Conservation (phyloP, 441 rosid species). For the Raphanus hybrid region DNA sequence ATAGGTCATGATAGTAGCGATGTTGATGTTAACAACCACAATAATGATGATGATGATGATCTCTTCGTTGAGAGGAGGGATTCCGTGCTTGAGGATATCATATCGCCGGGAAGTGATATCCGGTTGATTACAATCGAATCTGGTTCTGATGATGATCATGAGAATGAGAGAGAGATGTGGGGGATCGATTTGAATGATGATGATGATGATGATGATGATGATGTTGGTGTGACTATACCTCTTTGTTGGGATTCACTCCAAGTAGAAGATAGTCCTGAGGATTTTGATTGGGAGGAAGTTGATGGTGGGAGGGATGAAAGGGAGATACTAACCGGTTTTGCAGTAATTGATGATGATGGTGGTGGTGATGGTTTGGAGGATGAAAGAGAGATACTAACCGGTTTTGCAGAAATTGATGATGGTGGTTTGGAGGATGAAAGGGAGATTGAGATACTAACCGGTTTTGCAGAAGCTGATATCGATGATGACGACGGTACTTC, state of each 20-base stretch:
- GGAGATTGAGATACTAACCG: constrained; percentile 68
- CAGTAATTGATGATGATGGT: not conserved
- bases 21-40: constrained; percentile 30
- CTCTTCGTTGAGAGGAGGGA: constrained; percentile 59
- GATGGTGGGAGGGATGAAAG: constrained; percentile 42
- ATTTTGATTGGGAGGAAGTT: constrained; percentile 96
- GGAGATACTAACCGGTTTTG: constrained; percentile 1
- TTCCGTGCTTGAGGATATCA: constrained; percentile 45
- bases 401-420: not conserved
- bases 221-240: constrained; percentile 54
- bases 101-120: constrained; percentile 39
- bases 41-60: constrained; percentile 49
- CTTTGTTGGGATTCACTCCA: constrained; percentile 78
- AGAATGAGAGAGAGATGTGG: constrained; percentile 40
- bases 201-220: constrained; percentile 43
- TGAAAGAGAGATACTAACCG: not conserved
- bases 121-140: constrained; percentile 44
- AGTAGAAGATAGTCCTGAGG: constrained; percentile 69
- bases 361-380: constrained; percentile 39
- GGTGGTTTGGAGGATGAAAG: constrained; percentile 58
- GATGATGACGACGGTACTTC: constrained; percentile 50
- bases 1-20: constrained; percentile 35
- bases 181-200: constrained; percentile 51
- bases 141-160: constrained; percentile 66
- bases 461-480: constrained; percentile 53